A percentile compares a stretch with the other conserved stretches of the same genome.
phyloP scores from a whole-genome alignment of 129 eudicot genomes.

The Calendula officinalis region DNA sequence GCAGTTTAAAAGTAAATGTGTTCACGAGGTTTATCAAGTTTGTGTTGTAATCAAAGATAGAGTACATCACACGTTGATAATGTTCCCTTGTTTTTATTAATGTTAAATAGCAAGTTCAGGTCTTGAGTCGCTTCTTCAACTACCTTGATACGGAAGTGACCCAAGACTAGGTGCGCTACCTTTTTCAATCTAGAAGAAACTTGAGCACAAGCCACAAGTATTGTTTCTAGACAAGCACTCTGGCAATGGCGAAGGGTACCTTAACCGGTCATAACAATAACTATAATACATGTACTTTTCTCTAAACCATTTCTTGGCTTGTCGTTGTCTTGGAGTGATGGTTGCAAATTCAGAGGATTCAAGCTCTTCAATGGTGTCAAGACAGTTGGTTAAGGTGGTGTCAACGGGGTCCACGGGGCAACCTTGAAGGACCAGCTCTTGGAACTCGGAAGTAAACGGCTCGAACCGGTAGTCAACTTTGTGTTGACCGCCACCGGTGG shows the following conservation, averaged over 20 bases:
- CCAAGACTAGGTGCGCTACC: too few relatives aligned
- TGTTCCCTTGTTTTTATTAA: too few relatives aligned
- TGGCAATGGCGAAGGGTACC: slow-evolving; percentile 67
- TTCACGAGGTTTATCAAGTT: too few relatives aligned
- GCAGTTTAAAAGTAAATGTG: too few relatives aligned
- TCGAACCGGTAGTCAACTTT: slow-evolving; percentile 62
- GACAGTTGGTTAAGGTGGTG: slow-evolving; percentile 47
- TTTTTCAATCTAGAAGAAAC: too few relatives aligned
- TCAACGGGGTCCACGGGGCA: slow-evolving; percentile 71
- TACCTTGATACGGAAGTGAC: too few relatives aligned
- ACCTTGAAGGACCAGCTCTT: slow-evolving; percentile 72
- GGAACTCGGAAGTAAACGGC: slow-evolving; percentile 65
- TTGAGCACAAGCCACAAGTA: too few relatives aligned
- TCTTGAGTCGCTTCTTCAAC: too few relatives aligned
- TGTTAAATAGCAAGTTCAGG: too few relatives aligned
- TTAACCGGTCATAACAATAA: slow-evolving; percentile 56
- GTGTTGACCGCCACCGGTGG: slow-evolving; percentile 64
- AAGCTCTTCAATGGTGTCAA: slow-evolving; percentile 40
- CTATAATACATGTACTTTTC: slow-evolving; percentile 70
- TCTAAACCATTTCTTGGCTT: slow-evolving; percentile 52
- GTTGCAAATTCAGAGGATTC: slow-evolving; percentile 43
- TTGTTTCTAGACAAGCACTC: too few relatives aligned
- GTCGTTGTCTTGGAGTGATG: slow-evolving; percentile 45
- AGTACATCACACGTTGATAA: too few relatives aligned
- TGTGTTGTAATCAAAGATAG: too few relatives aligned